Conservation (phyloP, 2,329 filamentous ascomycete species). For the Fusarium sublunatum region DNA sequence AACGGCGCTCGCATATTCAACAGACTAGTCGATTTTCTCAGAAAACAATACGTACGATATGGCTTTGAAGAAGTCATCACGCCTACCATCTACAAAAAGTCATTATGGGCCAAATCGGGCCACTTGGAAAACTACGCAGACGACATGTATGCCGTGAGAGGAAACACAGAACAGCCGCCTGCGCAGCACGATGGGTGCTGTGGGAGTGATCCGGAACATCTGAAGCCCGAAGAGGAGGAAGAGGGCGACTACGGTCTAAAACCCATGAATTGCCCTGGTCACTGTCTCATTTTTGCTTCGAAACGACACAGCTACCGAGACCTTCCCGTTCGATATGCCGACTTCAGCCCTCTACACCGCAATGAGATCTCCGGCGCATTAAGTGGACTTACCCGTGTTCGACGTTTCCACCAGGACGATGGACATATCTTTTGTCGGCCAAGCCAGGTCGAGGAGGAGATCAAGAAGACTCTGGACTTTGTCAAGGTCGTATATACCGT, state of each 20-base stretch:
- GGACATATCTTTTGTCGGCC: slow-evolving; percentile 90
- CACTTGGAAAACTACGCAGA: slow-evolving; percentile 92
- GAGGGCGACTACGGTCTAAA: slow-evolving; percentile 84
- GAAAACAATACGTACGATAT: slow-evolving; percentile 84
- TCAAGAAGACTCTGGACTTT: slow-evolving; percentile 78
- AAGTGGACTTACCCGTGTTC: slow-evolving; percentile 83
- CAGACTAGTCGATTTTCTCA: slow-evolving; percentile 82
- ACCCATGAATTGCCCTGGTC: slow-evolving; percentile 93
- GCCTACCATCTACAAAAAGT: slow-evolving; percentile 90
- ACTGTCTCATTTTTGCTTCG: slow-evolving; percentile 85
- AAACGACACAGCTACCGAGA: slow-evolving; percentile 81
- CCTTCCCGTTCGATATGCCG: slow-evolving; percentile 84
- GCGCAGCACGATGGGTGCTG: slow-evolving; percentile 45
- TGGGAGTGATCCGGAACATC: slow-evolving; percentile 45
- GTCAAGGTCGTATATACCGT: slow-evolving; percentile 77
- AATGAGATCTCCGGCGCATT: slow-evolving; percentile 87
- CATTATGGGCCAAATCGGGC: slow-evolving; percentile 85
- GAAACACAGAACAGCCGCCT: slow-evolving; percentile 52
- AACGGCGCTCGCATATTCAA: slow-evolving; percentile 87
- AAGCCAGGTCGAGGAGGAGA: slow-evolving; percentile 79
- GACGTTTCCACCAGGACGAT: slow-evolving; percentile 91
- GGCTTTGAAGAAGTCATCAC: slow-evolving; percentile 91
- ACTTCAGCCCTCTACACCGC: slow-evolving; percentile 87
- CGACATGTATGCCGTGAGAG: slow-evolving; percentile 88
- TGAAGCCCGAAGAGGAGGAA: slow-evolving; percentile 62